These are phyloP conservation scores for Apiospora sp. DNA, from an alignment of 2,329 filamentous ascomycete species.

Conservation along the genomic window DNA sequence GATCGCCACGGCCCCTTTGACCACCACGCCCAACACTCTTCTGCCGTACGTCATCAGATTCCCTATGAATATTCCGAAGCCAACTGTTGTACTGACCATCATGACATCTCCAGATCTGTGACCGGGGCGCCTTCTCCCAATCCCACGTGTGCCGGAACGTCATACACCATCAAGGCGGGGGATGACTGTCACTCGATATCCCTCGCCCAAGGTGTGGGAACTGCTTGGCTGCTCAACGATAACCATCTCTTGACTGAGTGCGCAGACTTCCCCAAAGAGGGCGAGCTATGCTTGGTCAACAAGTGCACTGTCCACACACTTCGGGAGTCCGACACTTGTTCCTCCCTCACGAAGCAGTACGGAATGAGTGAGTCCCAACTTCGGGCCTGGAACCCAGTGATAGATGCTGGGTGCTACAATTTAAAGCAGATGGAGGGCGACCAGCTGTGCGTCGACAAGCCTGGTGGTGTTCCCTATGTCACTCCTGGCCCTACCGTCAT, in stretches of 20 bases:
- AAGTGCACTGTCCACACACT: neutral
- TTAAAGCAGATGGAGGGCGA: constrained; percentile 32
- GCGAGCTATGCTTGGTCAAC: neutral
- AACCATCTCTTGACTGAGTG: constrained; percentile 28
- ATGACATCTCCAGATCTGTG: neutral
- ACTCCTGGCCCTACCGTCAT: constrained; percentile 31
- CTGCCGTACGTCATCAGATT: too few relatives aligned
- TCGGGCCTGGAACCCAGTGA: constrained; percentile 29
- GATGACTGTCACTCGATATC: constrained; percentile 30
- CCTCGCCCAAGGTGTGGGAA: constrained; percentile 27
- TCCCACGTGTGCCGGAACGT: neutral
- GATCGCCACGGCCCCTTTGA: constrained; percentile 27
- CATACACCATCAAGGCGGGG: constrained; percentile 24
- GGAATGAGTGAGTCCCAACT: constrained; percentile 30
- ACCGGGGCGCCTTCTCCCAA: neutral
- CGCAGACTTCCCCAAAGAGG: neutral
- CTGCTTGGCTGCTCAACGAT: constrained; percentile 30
- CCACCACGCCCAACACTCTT: neutral
- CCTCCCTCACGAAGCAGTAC: too few relatives aligned
- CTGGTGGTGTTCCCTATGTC: constrained; percentile 15
- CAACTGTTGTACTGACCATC: neutral
- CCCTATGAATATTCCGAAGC: too few relatives aligned
- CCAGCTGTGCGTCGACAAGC: constrained; percentile 29
- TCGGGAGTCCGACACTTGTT: too few relatives aligned
- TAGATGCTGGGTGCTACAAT: constrained; percentile 32